Evolutionary conservation across 805 yeast genomes (phyloP).

Genomic region (Metschnikowia noctiluminum): DNA sequence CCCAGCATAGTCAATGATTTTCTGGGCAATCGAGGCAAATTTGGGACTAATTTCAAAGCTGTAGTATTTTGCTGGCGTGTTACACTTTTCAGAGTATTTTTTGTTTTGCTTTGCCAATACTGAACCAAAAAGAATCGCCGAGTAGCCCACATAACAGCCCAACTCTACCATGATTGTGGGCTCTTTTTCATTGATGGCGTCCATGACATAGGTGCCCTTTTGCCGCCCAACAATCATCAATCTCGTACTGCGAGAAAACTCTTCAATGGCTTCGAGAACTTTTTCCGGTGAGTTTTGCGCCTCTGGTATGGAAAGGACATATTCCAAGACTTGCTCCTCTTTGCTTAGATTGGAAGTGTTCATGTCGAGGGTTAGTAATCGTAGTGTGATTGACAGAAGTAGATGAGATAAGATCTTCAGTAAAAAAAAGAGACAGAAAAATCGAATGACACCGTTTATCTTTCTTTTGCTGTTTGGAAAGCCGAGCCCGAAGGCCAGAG

Average conservation of each 20-base stretch:
- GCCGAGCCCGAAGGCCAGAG: too few species aligned
- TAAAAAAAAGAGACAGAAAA: too few species aligned
- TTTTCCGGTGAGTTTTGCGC: conserved; percentile 28
- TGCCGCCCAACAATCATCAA: conserved; percentile 33
- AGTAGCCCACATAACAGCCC: conserved; percentile 36
- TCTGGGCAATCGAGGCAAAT: conserved; percentile 29
- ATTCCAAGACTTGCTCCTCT: conserved; percentile 25
- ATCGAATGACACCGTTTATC: too few species aligned
- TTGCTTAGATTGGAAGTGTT: conserved; percentile 11
- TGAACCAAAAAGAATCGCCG: conserved; percentile 34
- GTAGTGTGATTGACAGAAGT: too few species aligned
- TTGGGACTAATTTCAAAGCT: conserved; percentile 31
- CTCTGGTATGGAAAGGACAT: conserved; percentile 21
- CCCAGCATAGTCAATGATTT: conserved; percentile 33
- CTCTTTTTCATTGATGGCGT: conserved; percentile 20
- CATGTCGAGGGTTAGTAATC: background rate
- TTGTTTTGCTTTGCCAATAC: conserved; percentile 21
- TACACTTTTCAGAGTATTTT: conserved; percentile 2
- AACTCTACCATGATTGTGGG: conserved; percentile 31
- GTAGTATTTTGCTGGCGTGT: conserved; percentile 27
- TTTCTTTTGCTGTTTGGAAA: too few species aligned
- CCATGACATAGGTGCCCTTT: conserved; percentile 28
- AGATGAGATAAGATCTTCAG: too few species aligned
- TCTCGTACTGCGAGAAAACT: conserved; percentile 15
- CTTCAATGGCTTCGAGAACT: conserved; percentile 31